A percentile compares a stretch with the other conserved stretches of the same genome.
Conservation (phyloP, 1,284 basidiomycete species). For the Naganishia albida region DNA sequence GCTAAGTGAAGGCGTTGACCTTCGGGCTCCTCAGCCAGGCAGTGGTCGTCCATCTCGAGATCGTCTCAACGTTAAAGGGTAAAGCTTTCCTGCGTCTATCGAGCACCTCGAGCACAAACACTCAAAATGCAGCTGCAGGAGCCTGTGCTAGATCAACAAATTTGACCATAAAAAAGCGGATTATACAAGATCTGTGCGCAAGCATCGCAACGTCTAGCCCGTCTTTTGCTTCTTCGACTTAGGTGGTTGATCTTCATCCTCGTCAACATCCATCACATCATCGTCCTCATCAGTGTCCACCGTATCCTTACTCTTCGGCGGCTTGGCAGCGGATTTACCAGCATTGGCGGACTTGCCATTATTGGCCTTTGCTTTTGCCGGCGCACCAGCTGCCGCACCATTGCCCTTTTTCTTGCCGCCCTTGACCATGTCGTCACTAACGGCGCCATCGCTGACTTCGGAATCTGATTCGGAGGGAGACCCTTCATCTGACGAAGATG, state of each 20-base stretch:
- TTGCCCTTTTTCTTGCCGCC: constrained; percentile 59
- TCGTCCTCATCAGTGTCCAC: constrained; percentile 34
- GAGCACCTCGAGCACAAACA: neutral
- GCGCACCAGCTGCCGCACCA: constrained; percentile 55
- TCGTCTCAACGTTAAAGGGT: too few relatives aligned
- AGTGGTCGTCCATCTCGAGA: too few relatives aligned
- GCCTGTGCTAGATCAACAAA: too few relatives aligned
- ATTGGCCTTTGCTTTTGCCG: constrained; percentile 17
- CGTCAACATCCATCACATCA: constrained; percentile 33
- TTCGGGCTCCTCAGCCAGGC: too few relatives aligned
- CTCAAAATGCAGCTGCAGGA: neutral
- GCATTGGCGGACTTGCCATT: constrained; percentile 6
- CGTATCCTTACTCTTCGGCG: constrained; percentile 34
- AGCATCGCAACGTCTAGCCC: constrained; percentile 1
- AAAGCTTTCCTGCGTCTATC: too few relatives aligned
- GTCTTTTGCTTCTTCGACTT: constrained; percentile 36
- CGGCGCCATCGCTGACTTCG: constrained; percentile 62
- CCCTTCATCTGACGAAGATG: constrained; percentile 76
- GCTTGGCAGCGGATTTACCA: constrained; percentile 4
- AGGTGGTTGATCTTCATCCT: constrained; percentile 26
- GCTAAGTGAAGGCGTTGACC: too few relatives aligned
- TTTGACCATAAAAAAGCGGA: neutral
- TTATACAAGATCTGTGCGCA: neutral
- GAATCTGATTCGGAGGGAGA: constrained; percentile 76
- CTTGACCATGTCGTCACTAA: constrained; percentile 64